Evolutionary conservation across 257 asterid species (phyloP).

Genomic region (Asclepias syriaca): DNA sequence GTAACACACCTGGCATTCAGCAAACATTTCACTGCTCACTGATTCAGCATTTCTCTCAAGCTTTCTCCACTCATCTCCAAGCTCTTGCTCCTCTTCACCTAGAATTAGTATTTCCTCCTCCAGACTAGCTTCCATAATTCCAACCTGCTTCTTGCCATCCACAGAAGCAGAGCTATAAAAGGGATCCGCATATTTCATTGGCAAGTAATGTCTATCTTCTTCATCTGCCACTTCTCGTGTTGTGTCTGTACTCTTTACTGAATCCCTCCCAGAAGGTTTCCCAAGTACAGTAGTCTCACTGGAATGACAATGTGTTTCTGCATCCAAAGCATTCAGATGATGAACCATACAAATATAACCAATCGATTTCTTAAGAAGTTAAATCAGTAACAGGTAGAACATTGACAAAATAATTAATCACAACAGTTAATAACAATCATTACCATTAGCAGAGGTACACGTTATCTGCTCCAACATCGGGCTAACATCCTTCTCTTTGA

Average conservation of each 20-base stretch:
- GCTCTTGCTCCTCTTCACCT: conserved; percentile 57
- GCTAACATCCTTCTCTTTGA: conserved; percentile 22
- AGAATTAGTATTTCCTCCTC: conserved; percentile 62
- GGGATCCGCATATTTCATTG: conserved; percentile 25
- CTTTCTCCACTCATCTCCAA: conserved; percentile 70
- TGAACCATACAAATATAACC: conserved; percentile 28
- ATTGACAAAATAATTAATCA: conserved; percentile 5
- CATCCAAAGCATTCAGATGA: conserved; percentile 22
- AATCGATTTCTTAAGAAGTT: conserved; percentile 11
- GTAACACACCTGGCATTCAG: conserved; percentile 79
- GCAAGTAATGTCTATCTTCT: conserved; percentile 19
- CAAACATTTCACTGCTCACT: conserved; percentile 85
- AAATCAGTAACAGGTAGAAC: conserved; percentile 20
- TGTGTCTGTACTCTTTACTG: conserved; percentile 22
- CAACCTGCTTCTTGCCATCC: conserved; percentile 29
- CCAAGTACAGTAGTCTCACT: conserved; percentile 15
- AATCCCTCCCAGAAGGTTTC: conserved; percentile 27
- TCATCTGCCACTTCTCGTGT: conserved; percentile 25
- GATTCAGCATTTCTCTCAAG: conserved; percentile 89
- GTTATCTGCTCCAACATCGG: conserved; percentile 20
- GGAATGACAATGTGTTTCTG: conserved; percentile 22
- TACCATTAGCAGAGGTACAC: conserved; percentile 15
- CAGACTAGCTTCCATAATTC: conserved; percentile 40
- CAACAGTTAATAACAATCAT: conserved; percentile 19
- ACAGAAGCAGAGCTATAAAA: conserved; percentile 16